Conservation (phyloP, 352 stramenopile genomes). For the Phytophthora sp. region DNA sequence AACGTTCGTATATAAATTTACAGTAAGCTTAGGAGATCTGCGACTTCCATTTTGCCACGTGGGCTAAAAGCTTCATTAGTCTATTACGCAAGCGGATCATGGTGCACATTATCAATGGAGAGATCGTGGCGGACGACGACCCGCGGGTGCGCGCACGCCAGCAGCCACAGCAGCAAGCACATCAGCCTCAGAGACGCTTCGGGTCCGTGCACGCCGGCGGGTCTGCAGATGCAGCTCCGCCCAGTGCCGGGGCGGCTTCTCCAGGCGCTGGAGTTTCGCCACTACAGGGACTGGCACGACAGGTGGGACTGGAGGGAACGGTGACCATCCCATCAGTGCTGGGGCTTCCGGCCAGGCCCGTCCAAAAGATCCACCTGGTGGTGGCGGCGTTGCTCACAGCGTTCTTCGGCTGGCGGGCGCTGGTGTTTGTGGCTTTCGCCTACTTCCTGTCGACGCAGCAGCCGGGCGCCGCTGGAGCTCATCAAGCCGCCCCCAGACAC, state of each 20-base stretch:
- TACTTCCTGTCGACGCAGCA: conserved; percentile 70
- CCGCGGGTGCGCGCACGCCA: conserved; percentile 58
- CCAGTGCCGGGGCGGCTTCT: conserved; percentile 5
- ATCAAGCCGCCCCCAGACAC: conserved; percentile 13
- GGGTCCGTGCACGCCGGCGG: conserved; percentile 35
- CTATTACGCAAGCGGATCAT: conserved; percentile 36
- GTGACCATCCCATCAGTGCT: conserved; percentile 69
- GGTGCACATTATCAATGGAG: conserved; percentile 91
- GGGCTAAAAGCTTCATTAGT: not conserved
- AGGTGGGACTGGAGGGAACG: conserved; percentile 66
- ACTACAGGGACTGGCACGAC: conserved; percentile 52
- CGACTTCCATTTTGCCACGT: conserved; percentile 25
- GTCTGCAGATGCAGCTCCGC: conserved; percentile 8
- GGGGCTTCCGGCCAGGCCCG: conserved; percentile 49
- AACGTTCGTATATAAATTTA: not conserved
- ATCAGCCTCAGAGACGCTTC: conserved; percentile 31
- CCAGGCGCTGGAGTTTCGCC: conserved; percentile 37
- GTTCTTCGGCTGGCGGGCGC: conserved; percentile 77
- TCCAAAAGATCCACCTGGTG: conserved; percentile 78
- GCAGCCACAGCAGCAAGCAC: conserved; percentile 23
- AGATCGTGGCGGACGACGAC: conserved; percentile 88
- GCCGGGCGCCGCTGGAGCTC: conserved; percentile 18
- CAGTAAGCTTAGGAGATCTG: conserved; percentile 14
- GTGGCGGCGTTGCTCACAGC: conserved; percentile 58
- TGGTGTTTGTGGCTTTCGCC: conserved; percentile 72